Evolutionary conservation across 306 rosid species (phyloP).

Genomic region (Psophocarpus tetragonolobus): DNA sequence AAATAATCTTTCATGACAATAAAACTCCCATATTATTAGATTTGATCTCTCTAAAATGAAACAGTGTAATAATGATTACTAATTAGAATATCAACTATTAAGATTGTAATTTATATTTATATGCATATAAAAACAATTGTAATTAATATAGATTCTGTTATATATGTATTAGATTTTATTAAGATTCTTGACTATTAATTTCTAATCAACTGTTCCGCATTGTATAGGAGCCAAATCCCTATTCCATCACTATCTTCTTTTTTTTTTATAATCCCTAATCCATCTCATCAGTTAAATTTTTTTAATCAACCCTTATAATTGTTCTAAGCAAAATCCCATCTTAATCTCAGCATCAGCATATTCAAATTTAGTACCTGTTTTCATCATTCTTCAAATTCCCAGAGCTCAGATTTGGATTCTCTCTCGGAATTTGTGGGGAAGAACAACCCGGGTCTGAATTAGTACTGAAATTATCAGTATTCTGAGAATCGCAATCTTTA

Average conservation of each 20-base stretch:
- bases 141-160: background rate
- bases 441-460: conserved; percentile 29
- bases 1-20: background rate
- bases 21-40: background rate
- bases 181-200: background rate
- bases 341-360: background rate
- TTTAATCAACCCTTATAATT: background rate
- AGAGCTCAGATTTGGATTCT: conserved; percentile 30
- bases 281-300: no score
- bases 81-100: background rate
- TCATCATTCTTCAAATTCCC: conserved; percentile 44
- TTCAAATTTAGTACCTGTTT: conserved; percentile 49
- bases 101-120: no score
- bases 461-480: conserved; percentile 24
- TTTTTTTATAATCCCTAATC: no score
- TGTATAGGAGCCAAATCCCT: background rate
- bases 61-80: no score
- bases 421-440: conserved; percentile 23
- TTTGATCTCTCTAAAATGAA: background rate
- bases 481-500: conserved; percentile 43
- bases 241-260: background rate
- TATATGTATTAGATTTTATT: background rate
- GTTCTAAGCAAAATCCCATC: background rate
- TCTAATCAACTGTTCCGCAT: background rate
- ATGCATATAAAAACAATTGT: no score